Evolutionary conservation across 1,284 basidiomycete species (phyloP), one percentile per base, ranked within the genome.

Genomic region (Ganoderma resinaceum): DNA sequence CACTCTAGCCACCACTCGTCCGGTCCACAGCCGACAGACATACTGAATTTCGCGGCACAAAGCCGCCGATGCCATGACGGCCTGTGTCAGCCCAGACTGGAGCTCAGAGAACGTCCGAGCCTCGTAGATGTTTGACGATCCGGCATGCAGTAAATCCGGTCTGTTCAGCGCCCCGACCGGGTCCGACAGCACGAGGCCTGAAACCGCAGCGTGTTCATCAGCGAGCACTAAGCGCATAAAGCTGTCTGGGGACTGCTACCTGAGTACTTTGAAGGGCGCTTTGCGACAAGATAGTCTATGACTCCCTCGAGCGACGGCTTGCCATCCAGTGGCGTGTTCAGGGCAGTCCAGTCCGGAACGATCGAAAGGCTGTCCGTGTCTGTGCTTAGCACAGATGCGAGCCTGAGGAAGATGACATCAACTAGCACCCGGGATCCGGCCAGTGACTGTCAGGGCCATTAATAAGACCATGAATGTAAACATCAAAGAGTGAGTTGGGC

Each of bases 341-440:
- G 49, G 23, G 58, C 66, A 33, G 55, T 64, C 66, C 66, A 67
- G 26, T 60, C 66, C n/a, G 66, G 62, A 46, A 67, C 52, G 38
- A 67, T 61, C 31, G 66, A 23, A 29, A 67, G 57, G 49, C 61
- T 42, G 43, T 67, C 66, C 26, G 35, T 11, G 12, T 67, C 66
- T 46, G 59, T 53, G 40, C 66, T 67, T 18, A 63, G 52, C 23
- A 67, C 66, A 14, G 66, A 52, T 38, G 66, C 66, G 11, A 67
- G 66, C 38, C 66, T 62, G 35, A 67, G 66, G 62, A 67, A 61
- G 35, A 67, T 55, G 62, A 67, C 62, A 61, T 67, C 66, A 62
- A 67, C 63, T 29, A 67, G 62, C 66, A 67, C 61, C 66, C 66
- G 66, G 66, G 62, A 64, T 33, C 66, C 66, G 7, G 62, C 37